phyloP scores from a whole-genome alignment of 805 yeast genomes.

The Teunomyces atbi region DNA sequence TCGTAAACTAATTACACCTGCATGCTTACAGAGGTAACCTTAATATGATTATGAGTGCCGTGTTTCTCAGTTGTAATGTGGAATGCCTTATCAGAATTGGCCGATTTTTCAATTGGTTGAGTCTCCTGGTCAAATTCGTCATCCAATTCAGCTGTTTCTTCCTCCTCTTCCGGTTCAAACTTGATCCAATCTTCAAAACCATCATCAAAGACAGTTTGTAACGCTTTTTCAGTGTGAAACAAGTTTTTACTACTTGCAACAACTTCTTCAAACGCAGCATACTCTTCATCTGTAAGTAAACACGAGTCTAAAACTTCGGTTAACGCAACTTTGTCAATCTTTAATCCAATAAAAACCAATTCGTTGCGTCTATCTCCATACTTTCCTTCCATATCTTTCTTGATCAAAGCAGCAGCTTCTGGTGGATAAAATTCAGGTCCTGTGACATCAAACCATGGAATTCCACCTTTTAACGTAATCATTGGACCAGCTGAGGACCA shows the following conservation, averaged over 20 bases:
- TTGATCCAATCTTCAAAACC: conserved; percentile 46
- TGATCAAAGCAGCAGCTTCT: conserved; percentile 27
- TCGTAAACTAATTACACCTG: neutral
- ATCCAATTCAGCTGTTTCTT: neutral
- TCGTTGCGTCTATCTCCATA: conserved; percentile 47
- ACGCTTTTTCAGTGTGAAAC: conserved; percentile 25
- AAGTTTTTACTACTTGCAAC: conserved; percentile 25
- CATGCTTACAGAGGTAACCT: conserved; percentile 2
- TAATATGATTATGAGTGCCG: conserved; percentile 8
- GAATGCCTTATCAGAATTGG: neutral
- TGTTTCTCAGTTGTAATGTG: conserved; percentile 7
- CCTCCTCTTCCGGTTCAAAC: conserved; percentile 12
- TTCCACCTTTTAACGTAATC: conserved; percentile 41
- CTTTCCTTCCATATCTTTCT: conserved; percentile 36
- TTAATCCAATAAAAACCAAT: conserved; percentile 44
- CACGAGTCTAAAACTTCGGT: conserved; percentile 34
- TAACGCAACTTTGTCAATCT: conserved; percentile 26
- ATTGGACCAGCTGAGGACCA: conserved; percentile 46
- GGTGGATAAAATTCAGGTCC: conserved; percentile 32
- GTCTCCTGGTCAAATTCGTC: neutral
- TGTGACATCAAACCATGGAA: conserved; percentile 41
- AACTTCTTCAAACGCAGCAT: conserved; percentile 22
- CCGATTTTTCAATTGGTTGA: no score
- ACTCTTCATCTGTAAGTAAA: conserved; percentile 40
- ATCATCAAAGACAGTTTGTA: conserved; percentile 32